A percentile compares a stretch with the other conserved stretches of the same genome.
phyloP scores from a whole-genome alignment of 2,329 filamentous ascomycete species.

The Apiospora pterosperma region DNA sequence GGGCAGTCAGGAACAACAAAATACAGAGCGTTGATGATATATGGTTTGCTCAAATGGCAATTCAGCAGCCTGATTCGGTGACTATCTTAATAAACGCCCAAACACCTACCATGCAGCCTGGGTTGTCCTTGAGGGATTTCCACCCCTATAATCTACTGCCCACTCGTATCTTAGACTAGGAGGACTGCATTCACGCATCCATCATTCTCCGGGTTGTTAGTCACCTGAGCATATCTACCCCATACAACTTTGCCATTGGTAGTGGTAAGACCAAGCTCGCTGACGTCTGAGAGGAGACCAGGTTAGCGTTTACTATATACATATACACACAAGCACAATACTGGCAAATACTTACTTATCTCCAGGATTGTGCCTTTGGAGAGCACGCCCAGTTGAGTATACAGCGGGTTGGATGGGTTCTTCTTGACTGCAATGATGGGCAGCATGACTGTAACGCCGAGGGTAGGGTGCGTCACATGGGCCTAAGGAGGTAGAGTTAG shows the following conservation, averaged over 20 bases:
- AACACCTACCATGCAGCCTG: neutral
- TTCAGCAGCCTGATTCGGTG: neutral
- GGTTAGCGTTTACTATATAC: no score
- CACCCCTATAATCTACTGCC: neutral
- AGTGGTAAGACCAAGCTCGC: conserved; percentile 72
- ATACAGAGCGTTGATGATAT: neutral
- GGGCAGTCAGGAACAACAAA: no score
- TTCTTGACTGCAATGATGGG: conserved; percentile 68
- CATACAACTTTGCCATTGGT: conserved; percentile 90
- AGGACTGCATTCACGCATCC: neutral
- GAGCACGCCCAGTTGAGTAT: conserved; percentile 87
- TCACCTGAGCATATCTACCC: conserved; percentile 48
- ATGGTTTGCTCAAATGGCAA: neutral
- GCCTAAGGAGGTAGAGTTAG: no score
- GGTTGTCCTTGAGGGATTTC: neutral
- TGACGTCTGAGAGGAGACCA: no score
- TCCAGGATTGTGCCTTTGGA: conserved; percentile 78
- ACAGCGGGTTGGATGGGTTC: conserved; percentile 82
- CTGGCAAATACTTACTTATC: no score
- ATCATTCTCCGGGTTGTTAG: conserved; percentile 38
- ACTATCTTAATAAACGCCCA: neutral
- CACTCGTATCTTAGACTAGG: neutral
- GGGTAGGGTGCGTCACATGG: conserved; percentile 69
- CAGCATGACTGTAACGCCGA: conserved; percentile 72
- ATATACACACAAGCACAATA: no score